These are phyloP conservation scores for Monilinia fructigena DNA, from an alignment of 2,329 filamentous ascomycete genomes.

Conservation along the genomic window DNA sequence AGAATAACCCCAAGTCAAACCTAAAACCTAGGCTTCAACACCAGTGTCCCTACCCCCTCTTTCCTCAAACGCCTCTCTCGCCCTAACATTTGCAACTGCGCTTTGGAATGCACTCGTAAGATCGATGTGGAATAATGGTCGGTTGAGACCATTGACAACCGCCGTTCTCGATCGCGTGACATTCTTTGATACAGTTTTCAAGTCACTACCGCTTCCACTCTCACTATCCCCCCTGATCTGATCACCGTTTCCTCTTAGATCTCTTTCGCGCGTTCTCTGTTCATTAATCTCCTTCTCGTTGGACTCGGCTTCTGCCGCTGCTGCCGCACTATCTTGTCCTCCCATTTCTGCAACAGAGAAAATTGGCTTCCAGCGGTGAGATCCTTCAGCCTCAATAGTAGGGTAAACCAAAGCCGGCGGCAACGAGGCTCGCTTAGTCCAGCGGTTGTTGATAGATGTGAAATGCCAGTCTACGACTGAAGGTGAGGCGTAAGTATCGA, in stretches of 20 bases:
- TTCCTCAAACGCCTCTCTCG: conserved; percentile 44
- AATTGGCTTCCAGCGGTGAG: conserved; percentile 83
- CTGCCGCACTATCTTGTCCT: conserved; percentile 67
- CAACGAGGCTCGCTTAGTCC: conserved; percentile 90
- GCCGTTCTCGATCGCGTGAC: conserved; percentile 52
- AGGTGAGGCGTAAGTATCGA: conserved; percentile 80
- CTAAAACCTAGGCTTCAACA: conserved; percentile 26
- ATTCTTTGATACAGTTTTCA: conserved; percentile 25
- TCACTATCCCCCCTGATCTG: conserved; percentile 33
- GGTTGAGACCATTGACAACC: conserved; percentile 79
- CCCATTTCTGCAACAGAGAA: conserved; percentile 89
- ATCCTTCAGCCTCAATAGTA: conserved; percentile 46
- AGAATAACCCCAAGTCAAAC: neutral
- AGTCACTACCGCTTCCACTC: conserved; percentile 27
- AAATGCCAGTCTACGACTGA: conserved; percentile 92
- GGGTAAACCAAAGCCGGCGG: conserved; percentile 90
- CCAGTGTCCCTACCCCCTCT: conserved; percentile 34
- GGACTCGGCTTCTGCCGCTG: conserved; percentile 61
- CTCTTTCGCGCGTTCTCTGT: conserved; percentile 26
- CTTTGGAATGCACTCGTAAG: conserved; percentile 85
- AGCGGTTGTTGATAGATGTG: conserved; percentile 87
- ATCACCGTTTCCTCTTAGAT: conserved; percentile 40
- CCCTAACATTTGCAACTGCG: conserved; percentile 76
- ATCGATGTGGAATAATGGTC: conserved; percentile 92
- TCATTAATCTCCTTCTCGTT: conserved; percentile 46